These are phyloP conservation scores for Zygosaccharomyces sapae DNA, from an alignment of 1,139 yeast genomes.

Conservation along the genomic window DNA sequence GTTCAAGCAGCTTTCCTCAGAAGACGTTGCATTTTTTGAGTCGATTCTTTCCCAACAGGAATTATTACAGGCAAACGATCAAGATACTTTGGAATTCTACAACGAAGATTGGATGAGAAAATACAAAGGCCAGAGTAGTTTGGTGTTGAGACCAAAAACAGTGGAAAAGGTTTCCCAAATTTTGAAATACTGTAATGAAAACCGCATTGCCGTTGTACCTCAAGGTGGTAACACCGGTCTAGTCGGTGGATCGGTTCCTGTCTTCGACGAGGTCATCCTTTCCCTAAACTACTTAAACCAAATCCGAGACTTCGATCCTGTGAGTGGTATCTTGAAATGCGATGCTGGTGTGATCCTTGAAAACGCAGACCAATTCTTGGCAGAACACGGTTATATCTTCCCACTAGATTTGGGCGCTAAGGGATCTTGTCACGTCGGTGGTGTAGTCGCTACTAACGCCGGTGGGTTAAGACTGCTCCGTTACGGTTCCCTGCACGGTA, in stretches of 20 bases:
- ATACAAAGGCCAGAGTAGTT: slow-evolving; percentile 77
- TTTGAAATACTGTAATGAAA: slow-evolving; percentile 74
- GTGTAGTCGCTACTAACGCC: slow-evolving; percentile 93
- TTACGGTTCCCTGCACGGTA: slow-evolving; percentile 90
- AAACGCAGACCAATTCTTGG: slow-evolving; percentile 72
- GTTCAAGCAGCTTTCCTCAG: slow-evolving; percentile 46
- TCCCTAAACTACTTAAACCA: slow-evolving; percentile 70
- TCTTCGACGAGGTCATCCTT: slow-evolving; percentile 83
- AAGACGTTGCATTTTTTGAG: slow-evolving; percentile 61
- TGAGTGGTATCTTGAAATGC: slow-evolving; percentile 78
- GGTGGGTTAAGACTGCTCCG: slow-evolving; percentile 88
- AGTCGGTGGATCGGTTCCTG: slow-evolving; percentile 93
- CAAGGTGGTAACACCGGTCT: slow-evolving; percentile 98
- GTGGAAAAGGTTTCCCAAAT: slow-evolving; percentile 75
- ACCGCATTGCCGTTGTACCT: slow-evolving; percentile 81
- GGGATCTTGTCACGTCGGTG: slow-evolving; percentile 96
- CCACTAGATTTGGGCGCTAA: slow-evolving; percentile 96
- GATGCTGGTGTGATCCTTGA: slow-evolving; percentile 93
- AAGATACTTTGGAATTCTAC: slow-evolving; percentile 62
- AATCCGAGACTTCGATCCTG: slow-evolving; percentile 74
- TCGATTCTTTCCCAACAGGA: slow-evolving; percentile 50
- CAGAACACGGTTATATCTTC: slow-evolving; percentile 81
- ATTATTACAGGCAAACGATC: slow-evolving; percentile 48
- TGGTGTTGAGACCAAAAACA: slow-evolving; percentile 81
- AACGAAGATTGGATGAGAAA: slow-evolving; percentile 98